These are phyloP conservation scores for Wickerhamiella spandovensis DNA, from an alignment of 805 yeast species.

Conservation along the genomic window DNA sequence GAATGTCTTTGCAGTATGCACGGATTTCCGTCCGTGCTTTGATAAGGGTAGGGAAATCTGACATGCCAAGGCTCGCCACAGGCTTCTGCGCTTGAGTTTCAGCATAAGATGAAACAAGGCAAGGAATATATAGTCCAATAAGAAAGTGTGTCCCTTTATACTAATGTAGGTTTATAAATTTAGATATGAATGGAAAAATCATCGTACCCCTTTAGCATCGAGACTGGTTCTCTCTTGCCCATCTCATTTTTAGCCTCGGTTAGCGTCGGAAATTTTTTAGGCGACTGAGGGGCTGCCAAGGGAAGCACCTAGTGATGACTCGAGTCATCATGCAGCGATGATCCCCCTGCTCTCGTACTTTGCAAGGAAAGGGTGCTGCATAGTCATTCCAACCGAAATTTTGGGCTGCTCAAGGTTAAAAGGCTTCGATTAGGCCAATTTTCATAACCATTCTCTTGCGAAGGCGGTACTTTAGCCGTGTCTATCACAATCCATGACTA, in stretches of 20 bases:
- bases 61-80: background rate
- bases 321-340: background rate
- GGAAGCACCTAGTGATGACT: background rate
- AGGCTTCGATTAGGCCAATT: too few species aligned
- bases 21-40: background rate
- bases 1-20: background rate
- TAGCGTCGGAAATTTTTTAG: too few species aligned
- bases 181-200: too few species aligned
- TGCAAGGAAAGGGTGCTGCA: too few species aligned
- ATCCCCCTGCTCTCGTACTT: background rate
- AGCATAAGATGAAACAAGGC: background rate
- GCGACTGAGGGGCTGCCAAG: background rate
- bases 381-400: too few species aligned
- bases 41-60: background rate
- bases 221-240: too few species aligned
- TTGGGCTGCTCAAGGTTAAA: too few species aligned
- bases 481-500: background rate
- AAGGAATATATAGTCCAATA: background rate
- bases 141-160: background rate
- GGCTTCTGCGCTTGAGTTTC: background rate
- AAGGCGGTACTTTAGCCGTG: background rate
- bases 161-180: background rate
- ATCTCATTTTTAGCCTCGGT: too few species aligned
- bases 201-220: too few species aligned
- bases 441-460: background rate